Evolutionary conservation across 495 filamentous ascomycete genomes (phyloP).

Genomic region (Mytilinidion resinicola): DNA sequence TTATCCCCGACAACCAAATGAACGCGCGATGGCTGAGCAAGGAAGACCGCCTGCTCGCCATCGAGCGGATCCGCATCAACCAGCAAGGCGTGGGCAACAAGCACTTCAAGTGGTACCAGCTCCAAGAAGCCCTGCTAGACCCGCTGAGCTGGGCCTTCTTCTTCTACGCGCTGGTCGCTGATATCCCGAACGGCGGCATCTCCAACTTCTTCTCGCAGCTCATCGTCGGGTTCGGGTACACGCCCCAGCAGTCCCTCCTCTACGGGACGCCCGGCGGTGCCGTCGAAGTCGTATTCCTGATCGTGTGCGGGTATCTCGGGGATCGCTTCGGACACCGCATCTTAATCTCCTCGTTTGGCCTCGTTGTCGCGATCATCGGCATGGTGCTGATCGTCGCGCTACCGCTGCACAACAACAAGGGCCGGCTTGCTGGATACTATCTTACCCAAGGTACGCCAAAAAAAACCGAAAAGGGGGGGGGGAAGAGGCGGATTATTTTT

Average conservation of each 20-base stretch:
- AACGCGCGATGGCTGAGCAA: conserved; percentile 61
- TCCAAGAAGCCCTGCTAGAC: conserved; percentile 35
- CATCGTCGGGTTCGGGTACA: conserved; percentile 54
- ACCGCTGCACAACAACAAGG: conserved; percentile 51
- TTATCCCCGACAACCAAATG: conserved; percentile 64
- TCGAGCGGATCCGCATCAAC: conserved; percentile 37
- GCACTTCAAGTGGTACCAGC: conserved; percentile 37
- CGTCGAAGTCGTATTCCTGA: conserved; percentile 56
- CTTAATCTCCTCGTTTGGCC: conserved; percentile 38
- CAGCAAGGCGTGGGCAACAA: conserved; percentile 39
- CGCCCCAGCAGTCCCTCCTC: conserved; percentile 55
- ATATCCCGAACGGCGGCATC: conserved; percentile 64
- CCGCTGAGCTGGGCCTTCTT: conserved; percentile 53
- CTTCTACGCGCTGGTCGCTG: conserved; percentile 53
- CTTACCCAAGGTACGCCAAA: conserved; percentile 43
- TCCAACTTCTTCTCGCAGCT: conserved; percentile 68
- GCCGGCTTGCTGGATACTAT: conserved; percentile 59
- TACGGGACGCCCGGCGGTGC: conserved; percentile 61
- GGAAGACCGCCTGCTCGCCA: conserved; percentile 49
- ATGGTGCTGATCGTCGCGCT: conserved; percentile 62
- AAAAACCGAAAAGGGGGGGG: neutral
- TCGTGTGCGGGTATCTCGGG: conserved; percentile 55
- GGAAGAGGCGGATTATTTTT: neutral
- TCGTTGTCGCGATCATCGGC: conserved; percentile 45
- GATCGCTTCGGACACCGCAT: conserved; percentile 53